Evolutionary conservation across 371 early-diverging fungal genomes (phyloP).

Genomic region (Apophysomyces ossiformis): DNA sequence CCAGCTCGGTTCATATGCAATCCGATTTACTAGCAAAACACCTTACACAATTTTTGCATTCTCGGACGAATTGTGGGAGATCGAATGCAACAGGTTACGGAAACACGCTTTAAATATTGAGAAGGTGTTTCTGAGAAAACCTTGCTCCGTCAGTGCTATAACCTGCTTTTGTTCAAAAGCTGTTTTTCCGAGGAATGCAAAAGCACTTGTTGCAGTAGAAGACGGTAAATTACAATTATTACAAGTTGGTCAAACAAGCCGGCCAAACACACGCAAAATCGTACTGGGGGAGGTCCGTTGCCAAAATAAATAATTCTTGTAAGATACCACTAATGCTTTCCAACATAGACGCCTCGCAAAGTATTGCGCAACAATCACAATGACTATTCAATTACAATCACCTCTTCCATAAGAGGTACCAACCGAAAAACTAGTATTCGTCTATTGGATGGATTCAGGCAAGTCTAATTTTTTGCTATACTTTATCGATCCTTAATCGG

Average conservation of each 20-base stretch:
- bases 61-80: constrained; percentile 33
- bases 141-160: constrained; percentile 20
- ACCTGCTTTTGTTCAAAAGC: constrained; percentile 20
- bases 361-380: constrained; percentile 21
- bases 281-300: constrained; percentile 27
- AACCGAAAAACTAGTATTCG: constrained; percentile 22
- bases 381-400: constrained; percentile 20
- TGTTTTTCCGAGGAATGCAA: constrained; percentile 1
- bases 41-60: constrained; percentile 21
- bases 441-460: constrained; percentile 24
- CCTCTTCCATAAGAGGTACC: constrained; percentile 12
- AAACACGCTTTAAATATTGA: constrained; percentile 23
- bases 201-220: constrained; percentile 24
- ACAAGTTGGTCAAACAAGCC: constrained; percentile 9
- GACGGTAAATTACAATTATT: constrained; percentile 30
- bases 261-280: constrained; percentile 22
- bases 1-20: neutral
- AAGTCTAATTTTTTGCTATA: neutral
- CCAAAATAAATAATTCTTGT: neutral
- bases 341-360: constrained; percentile 27
- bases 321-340: neutral
- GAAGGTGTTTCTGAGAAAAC: constrained; percentile 19
- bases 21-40: constrained; percentile 1
- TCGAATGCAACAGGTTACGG: constrained; percentile 15
- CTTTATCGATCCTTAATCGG: neutral